Evolutionary conservation across 495 filamentous ascomycete species (phyloP).

Genomic region (Penicillium simplicissimum): DNA sequence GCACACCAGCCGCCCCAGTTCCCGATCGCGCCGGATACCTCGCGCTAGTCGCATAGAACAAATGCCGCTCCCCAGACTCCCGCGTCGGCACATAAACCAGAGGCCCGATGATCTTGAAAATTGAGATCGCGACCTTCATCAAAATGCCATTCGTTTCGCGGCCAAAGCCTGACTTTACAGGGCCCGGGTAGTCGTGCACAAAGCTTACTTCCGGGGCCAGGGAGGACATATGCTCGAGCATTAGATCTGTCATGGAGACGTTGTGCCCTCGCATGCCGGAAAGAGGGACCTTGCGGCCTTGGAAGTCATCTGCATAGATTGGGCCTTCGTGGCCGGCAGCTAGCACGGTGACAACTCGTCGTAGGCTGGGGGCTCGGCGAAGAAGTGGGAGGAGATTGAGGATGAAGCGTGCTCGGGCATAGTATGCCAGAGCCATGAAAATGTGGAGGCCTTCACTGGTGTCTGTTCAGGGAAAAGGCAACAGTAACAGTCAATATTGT

Average conservation of each 20-base stretch:
- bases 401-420: conserved; percentile 64
- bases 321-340: conserved; percentile 54
- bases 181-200: conserved; percentile 6
- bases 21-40: conserved; percentile 41
- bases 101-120: conserved; percentile 26
- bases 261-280: conserved; percentile 32
- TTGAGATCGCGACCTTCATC: conserved; percentile 4
- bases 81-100: conserved; percentile 31
- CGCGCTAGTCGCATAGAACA: conserved; percentile 54
- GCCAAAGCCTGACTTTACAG: conserved; percentile 1
- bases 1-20: conserved; percentile 33
- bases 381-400: conserved; percentile 64
- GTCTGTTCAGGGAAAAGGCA: conserved; percentile 35
- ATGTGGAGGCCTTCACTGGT: conserved; percentile 60
- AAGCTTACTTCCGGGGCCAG: conserved; percentile 17
- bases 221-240: conserved; percentile 48
- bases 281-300: conserved; percentile 23
- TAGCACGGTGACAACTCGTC: conserved; percentile 61
- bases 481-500: background rate
- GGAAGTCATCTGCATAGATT: conserved; percentile 51
- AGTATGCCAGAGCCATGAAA: conserved; percentile 56
- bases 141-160: conserved; percentile 10
- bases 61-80: conserved; percentile 56
- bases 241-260: conserved; percentile 50
- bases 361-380: conserved; percentile 40